Percentiles rank a stretch among this genome's conserved stretches.
Conservation (phyloP, 164 flowering plant genomes). For the Sedum album region DNA sequence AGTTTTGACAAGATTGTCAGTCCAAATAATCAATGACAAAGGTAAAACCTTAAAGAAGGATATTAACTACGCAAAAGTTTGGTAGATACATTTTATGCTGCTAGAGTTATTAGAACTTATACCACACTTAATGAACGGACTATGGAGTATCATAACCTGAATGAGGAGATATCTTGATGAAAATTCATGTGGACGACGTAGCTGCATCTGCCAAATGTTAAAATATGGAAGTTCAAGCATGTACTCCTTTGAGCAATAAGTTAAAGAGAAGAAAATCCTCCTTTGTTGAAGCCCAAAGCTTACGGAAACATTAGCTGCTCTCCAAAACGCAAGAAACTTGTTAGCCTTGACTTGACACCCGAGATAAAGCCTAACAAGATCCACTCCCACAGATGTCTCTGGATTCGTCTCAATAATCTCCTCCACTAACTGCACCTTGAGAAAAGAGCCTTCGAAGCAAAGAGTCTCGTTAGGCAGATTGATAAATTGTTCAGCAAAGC, state of each 20-base stretch:
- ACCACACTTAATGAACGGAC: too few relatives aligned
- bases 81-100: too few relatives aligned
- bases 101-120: too few relatives aligned
- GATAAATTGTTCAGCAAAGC: too few relatives aligned
- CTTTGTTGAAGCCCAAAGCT: conserved; percentile 37
- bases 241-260: conserved; percentile 16
- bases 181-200: conserved; percentile 31
- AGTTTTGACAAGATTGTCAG: too few relatives aligned
- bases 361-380: conserved; percentile 27
- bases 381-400: conserved; percentile 27
- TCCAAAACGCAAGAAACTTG: conserved; percentile 38
- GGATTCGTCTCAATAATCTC: conserved; percentile 44
- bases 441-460: conserved; percentile 26
- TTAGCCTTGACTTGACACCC: conserved; percentile 58
- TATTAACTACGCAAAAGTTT: too few relatives aligned
- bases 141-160: conserved; percentile 43
- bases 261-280: conserved; percentile 25
- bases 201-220: conserved; percentile 56
- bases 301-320: conserved; percentile 20
- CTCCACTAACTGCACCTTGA: conserved; percentile 33
- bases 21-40: too few relatives aligned
- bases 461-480: conserved; percentile 22
- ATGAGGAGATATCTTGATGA: conserved; percentile 39
- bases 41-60: too few relatives aligned
- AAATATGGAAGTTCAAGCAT: conserved; percentile 50